Evolutionary conservation across 2,329 filamentous ascomycete genomes (phyloP).

Genomic region (Decorospora gaudefroyi): DNA sequence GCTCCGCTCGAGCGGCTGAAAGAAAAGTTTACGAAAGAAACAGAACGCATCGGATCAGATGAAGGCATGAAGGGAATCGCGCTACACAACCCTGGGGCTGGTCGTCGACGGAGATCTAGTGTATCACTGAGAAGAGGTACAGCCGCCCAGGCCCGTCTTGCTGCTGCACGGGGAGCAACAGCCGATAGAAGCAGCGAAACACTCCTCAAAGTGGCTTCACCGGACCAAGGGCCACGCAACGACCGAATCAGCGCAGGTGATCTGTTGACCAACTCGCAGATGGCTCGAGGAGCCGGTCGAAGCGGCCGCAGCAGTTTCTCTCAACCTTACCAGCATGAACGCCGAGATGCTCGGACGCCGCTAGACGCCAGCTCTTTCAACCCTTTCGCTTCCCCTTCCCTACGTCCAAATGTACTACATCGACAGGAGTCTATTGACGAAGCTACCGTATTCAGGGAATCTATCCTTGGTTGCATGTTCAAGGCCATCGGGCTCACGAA

Average conservation of each 20-base stretch:
- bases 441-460: slow-evolving; percentile 84
- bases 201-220: slow-evolving; percentile 30
- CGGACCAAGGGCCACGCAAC: slow-evolving; percentile 33
- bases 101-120: slow-evolving; percentile 71
- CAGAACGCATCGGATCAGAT: slow-evolving; percentile 77
- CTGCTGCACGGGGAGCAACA: slow-evolving; percentile 52
- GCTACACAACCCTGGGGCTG: slow-evolving; percentile 76
- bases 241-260: slow-evolving; percentile 63
- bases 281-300: slow-evolving; percentile 64
- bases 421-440: slow-evolving; percentile 84
- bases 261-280: slow-evolving; percentile 75
- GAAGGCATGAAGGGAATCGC: slow-evolving; percentile 92
- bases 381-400: slow-evolving; percentile 45
- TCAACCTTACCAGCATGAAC: slow-evolving; percentile 53
- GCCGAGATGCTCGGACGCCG: slow-evolving; percentile 51
- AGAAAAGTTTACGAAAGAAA: slow-evolving; percentile 86
- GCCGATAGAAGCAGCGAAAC: slow-evolving; percentile 29
- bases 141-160: slow-evolving; percentile 67
- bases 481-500: slow-evolving; percentile 85
- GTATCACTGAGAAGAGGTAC: slow-evolving; percentile 75
- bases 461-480: slow-evolving; percentile 93
- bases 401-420: slow-evolving; percentile 56
- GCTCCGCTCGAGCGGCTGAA: slow-evolving; percentile 82
- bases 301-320: slow-evolving; percentile 53
- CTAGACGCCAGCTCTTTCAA: slow-evolving; percentile 52